Evolutionary conservation across 2,329 filamentous ascomycete species (phyloP), one percentile per base, ranked within the genome.

Genomic region (Phialocephala sp.): DNA sequence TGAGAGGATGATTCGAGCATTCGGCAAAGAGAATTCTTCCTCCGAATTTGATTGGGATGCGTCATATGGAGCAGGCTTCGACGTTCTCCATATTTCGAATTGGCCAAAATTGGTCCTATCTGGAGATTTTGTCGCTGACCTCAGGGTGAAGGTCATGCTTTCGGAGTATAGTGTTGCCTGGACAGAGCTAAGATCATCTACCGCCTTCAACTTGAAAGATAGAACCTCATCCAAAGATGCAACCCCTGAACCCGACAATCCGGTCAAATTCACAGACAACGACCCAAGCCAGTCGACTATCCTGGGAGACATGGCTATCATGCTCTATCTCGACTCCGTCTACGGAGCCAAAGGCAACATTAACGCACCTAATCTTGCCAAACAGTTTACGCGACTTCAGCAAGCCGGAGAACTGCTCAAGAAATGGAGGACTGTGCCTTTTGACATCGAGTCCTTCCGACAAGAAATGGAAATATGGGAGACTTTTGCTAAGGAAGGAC

Each of bases 21-120:
- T 99, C 78, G 91, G 93, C 0, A 83, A 83, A 18, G 95, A 99
- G 80, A 99, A 99, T 74, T 89, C 92, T 64, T 81, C 84, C 4
- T 83, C 81, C 0, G 82, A 87, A 2, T 93, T 95, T 69, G 84
- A 91, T 71, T 97, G 94, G 94, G 81, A 89, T 4, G 80, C 80
- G 0, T 79, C 85, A 27, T 99, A 99, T 73, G 94, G 93, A 0
- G 71, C 74, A 0, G 95, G 95, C 0, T 97, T 93, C 69, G 91
- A 99, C 74, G 92, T 97, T 6, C 78, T 95, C 65, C 89, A 95
- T 73, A 84, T 89, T 8, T 73, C 70, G 0, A 76, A 73, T 45
- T 63, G 58, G 12, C 68, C 69, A 54, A 76, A 75, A 18, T 77
- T 88, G 57, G 87, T 85, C 71, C 70, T 80, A 3, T 83, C 83